phyloP scores from a whole-genome alignment of 768 basidiomycete species.

The Tulasnella sp. region DNA sequence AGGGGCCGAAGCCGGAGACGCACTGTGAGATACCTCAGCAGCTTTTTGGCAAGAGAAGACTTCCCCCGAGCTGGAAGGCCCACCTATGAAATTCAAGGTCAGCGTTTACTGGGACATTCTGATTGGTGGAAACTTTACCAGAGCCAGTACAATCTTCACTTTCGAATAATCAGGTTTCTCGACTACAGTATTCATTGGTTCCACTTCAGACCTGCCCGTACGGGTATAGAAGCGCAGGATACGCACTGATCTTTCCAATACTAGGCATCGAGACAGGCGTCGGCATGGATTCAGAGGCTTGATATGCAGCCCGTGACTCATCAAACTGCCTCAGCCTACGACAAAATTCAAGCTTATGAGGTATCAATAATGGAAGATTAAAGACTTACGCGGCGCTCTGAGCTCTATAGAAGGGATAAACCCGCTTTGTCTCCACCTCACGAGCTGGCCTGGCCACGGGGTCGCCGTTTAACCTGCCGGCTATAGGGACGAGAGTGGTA shows the following conservation, averaged over 20 bases:
- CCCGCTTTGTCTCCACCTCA: not conserved
- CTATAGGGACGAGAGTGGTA: not conserved
- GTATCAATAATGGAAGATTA: not conserved
- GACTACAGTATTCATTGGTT: slow-evolving; percentile 56
- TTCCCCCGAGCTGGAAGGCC: slow-evolving; percentile 96
- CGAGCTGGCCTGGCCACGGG: not conserved
- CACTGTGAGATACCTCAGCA: slow-evolving; percentile 93
- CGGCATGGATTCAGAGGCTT: slow-evolving; percentile 73
- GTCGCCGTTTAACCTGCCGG: not conserved
- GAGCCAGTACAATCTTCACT: slow-evolving; percentile 96
- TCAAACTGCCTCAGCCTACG: slow-evolving; percentile 36
- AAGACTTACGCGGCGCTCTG: slow-evolving; percentile 28
- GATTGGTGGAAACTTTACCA: slow-evolving; percentile 58
- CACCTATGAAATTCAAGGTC: slow-evolving; percentile 58
- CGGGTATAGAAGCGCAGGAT: slow-evolving; percentile 17
- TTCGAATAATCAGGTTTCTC: slow-evolving; percentile 98
- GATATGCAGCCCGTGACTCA: slow-evolving; percentile 67
- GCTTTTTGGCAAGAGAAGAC: slow-evolving; percentile 96
- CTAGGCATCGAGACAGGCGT: slow-evolving; percentile 84
- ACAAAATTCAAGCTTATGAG: not conserved
- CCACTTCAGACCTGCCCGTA: not conserved
- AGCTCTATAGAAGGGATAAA: slow-evolving; percentile 15
- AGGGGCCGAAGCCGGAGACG: slow-evolving; percentile 1
- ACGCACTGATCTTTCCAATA: slow-evolving; percentile 82
- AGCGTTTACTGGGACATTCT: slow-evolving; percentile 4